phyloP scores from a whole-genome alignment of 441 rosid species.

The Corymbia calophylla region DNA sequence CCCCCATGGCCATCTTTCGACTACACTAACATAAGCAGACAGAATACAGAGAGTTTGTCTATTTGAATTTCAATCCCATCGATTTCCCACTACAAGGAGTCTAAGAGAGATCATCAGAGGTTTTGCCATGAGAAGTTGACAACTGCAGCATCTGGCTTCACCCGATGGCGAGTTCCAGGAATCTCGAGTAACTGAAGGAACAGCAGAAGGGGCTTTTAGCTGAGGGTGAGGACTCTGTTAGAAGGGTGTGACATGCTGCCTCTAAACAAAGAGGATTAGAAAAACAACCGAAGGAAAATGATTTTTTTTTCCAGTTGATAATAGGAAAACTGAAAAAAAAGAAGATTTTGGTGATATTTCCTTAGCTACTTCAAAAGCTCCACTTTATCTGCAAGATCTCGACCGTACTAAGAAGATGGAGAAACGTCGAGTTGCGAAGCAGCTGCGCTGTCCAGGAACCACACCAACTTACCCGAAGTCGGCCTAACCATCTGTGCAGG shows the following conservation, averaged over 20 bases:
- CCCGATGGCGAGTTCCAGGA: not conserved
- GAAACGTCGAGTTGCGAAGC: constrained; percentile 52
- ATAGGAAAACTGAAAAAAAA: not conserved
- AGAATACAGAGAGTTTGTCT: not conserved
- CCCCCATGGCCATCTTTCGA: not conserved
- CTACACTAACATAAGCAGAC: not conserved
- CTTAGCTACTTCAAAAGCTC: not conserved
- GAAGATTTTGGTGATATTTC: not conserved
- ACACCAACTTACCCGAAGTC: constrained; percentile 58
- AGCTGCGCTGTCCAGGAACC: constrained; percentile 81
- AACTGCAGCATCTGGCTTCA: not conserved
- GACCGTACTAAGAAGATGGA: constrained; percentile 22
- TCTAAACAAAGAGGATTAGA: not conserved
- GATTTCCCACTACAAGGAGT: not conserved
- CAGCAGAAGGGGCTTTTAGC: not conserved
- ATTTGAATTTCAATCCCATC: not conserved
- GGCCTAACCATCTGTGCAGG: constrained; percentile 77
- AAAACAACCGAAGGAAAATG: not conserved
- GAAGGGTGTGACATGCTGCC: not conserved
- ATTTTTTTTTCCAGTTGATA: not conserved
- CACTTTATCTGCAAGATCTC: not conserved
- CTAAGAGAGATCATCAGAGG: not conserved
- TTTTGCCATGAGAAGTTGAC: not conserved
- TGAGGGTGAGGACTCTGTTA: not conserved
- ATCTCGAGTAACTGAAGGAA: not conserved